A percentile compares a stretch with the other conserved stretches of the same genome.
phyloP scores from a whole-genome alignment of 805 yeast genomes.

The Grigorovia yakushimaensis region DNA sequence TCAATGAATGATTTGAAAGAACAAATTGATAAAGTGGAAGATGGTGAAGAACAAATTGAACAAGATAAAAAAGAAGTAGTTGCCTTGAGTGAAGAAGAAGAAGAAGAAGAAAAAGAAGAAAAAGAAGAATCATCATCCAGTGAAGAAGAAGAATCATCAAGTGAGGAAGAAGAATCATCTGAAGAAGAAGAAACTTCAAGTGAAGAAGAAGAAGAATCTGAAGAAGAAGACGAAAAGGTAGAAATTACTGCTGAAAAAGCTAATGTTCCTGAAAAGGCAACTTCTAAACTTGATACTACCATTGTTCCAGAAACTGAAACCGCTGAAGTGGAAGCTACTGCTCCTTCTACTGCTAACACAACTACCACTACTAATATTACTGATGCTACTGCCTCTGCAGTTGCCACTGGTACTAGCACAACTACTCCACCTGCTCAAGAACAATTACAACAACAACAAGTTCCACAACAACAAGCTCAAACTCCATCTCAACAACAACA shows the following conservation, averaged over 20 bases:
- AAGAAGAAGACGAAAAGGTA: slow-evolving; percentile 6
- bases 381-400: slow-evolving; percentile 14
- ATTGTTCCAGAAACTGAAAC: slow-evolving; percentile 5
- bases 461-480: slow-evolving; percentile 12
- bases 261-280: slow-evolving; percentile 2
- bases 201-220: slow-evolving; percentile 1
- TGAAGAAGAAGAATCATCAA: slow-evolving; percentile 2
- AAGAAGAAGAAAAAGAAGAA: slow-evolving; percentile 4
- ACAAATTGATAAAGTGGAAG: slow-evolving; percentile 19
- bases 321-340: slow-evolving; percentile 1
- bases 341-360: slow-evolving; percentile 4
- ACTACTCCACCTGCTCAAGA: slow-evolving; percentile 5
- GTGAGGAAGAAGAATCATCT: slow-evolving; percentile 3
- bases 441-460: slow-evolving; percentile 21
- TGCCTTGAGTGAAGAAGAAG: slow-evolving; percentile 1
- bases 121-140: slow-evolving; percentile 5
- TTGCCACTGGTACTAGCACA: neutral
- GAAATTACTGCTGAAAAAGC: slow-evolving; percentile 1
- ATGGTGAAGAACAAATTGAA: slow-evolving; percentile 3
- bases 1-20: slow-evolving; percentile 28
- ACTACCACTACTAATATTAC: slow-evolving; percentile 4
- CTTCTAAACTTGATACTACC: slow-evolving; percentile 4
- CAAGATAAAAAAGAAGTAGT: slow-evolving; percentile 5
- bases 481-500: slow-evolving; percentile 13
- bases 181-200: slow-evolving; percentile 3